These are phyloP conservation scores for Gnomoniopsis sp. DNA, from an alignment of 2,329 filamentous ascomycete species.

Conservation along the genomic window DNA sequence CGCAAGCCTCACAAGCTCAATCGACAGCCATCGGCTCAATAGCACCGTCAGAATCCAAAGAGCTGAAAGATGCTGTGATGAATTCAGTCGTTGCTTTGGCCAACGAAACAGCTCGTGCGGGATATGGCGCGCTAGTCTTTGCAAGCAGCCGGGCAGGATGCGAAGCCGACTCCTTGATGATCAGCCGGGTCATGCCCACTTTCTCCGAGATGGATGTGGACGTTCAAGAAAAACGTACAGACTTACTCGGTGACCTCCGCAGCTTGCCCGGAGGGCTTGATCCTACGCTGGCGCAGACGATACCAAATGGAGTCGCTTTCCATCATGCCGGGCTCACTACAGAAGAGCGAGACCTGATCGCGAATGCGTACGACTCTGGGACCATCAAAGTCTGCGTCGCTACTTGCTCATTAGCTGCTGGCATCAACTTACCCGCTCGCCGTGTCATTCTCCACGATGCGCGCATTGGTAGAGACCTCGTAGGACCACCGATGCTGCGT, in stretches of 20 bases:
- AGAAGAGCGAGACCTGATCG: slow-evolving; percentile 71
- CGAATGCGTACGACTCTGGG: slow-evolving; percentile 67
- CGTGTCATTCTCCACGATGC: slow-evolving; percentile 73
- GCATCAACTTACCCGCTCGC: slow-evolving; percentile 73
- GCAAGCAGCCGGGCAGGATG: slow-evolving; percentile 66
- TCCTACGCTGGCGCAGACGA: slow-evolving; percentile 58
- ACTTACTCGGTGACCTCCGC: slow-evolving; percentile 63
- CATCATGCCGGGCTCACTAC: slow-evolving; percentile 71
- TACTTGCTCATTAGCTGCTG: slow-evolving; percentile 76
- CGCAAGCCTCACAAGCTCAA: slow-evolving; percentile 26
- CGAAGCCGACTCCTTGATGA: slow-evolving; percentile 64
- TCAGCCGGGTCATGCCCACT: slow-evolving; percentile 63
- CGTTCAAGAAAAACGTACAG: slow-evolving; percentile 55
- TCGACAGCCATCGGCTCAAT: slow-evolving; percentile 46
- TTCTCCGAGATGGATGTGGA: slow-evolving; percentile 40
- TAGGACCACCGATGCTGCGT: slow-evolving; percentile 75
- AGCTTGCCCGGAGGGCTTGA: slow-evolving; percentile 66
- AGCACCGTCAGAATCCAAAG: slow-evolving; percentile 53
- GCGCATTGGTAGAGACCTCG: slow-evolving; percentile 70
- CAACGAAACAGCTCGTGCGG: slow-evolving; percentile 63
- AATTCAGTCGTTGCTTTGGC: slow-evolving; percentile 71
- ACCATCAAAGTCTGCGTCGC: slow-evolving; percentile 69
- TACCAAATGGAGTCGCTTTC: slow-evolving; percentile 68
- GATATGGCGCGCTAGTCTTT: slow-evolving; percentile 71
- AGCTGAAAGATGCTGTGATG: slow-evolving; percentile 61